Conservation (phyloP, 78 protist species). For the Dictyostelium discoideum region DNA sequence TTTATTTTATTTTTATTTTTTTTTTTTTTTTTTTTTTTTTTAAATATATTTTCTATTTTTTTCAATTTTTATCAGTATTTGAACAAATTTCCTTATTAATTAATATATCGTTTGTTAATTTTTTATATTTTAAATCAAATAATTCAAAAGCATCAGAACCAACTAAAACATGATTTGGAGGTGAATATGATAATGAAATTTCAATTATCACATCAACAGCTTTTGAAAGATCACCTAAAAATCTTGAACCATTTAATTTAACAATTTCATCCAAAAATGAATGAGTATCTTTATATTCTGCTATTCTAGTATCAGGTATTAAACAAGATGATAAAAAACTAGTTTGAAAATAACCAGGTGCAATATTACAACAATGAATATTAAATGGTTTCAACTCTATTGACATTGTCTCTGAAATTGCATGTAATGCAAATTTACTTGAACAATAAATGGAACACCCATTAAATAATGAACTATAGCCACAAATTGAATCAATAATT, state of each 20-base stretch:
- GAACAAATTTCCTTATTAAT: background rate
- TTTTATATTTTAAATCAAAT: background rate
- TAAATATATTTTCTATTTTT: too few relatives aligned
- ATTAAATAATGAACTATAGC: background rate
- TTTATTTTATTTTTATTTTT: too few relatives aligned
- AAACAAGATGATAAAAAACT: background rate
- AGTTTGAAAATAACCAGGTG: slow-evolving; percentile 5
- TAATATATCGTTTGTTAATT: background rate
- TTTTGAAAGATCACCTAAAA: slow-evolving; percentile 15
- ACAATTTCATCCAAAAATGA: background rate
- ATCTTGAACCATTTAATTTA: background rate
- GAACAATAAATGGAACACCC: slow-evolving; percentile 7
- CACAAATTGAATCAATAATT: slow-evolving; percentile 20
- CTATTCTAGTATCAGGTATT: background rate
- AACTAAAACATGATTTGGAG: background rate
- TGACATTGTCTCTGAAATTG: slow-evolving; percentile 4
- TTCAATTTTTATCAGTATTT: background rate
- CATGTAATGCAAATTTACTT: slow-evolving; percentile 49
- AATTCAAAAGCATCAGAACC: slow-evolving; percentile 5
- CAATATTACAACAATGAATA: background rate
- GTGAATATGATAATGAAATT: background rate
- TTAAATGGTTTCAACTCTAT: slow-evolving; percentile 18
- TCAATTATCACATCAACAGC: background rate
- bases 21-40: too few relatives aligned
- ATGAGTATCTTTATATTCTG: background rate